Evolutionary conservation across 139 green algal species (phyloP).

Genomic region (Chlamydomonas sp.): DNA sequence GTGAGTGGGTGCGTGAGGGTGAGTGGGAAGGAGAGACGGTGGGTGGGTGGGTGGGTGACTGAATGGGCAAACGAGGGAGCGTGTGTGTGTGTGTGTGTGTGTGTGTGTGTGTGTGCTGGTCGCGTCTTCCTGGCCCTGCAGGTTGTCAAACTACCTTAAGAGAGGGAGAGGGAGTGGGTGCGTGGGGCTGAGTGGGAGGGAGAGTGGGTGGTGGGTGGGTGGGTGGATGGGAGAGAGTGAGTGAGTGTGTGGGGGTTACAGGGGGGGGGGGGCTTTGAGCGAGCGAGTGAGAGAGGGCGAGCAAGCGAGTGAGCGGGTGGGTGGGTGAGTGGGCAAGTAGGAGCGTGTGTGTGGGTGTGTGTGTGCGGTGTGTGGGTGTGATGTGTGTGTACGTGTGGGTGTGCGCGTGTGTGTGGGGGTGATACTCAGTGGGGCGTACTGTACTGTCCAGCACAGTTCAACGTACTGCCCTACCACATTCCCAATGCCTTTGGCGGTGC

Average conservation of each 20-base stretch:
- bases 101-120: neutral
- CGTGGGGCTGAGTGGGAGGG: no score
- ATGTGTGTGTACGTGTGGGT: neutral
- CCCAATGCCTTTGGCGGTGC: no score
- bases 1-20: neutral
- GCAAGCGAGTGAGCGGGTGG: no score
- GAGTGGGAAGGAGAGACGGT: neutral
- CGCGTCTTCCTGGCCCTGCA: conserved; percentile 19
- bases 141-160: conserved; percentile 64
- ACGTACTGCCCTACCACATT: no score
- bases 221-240: neutral
- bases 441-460: no score
- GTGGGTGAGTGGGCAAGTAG: neutral
- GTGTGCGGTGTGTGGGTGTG: neutral
- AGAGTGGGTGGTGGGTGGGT: neutral
- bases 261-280: no score
- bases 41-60: neutral
- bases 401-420: neutral
- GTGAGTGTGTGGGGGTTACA: neutral
- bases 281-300: no score
- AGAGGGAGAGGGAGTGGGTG: no score
- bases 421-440: neutral
- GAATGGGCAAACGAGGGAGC: neutral
- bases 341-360: neutral
- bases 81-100: conserved; percentile 1